Evolutionary conservation across 2,329 filamentous ascomycete genomes (phyloP), one percentile per base, ranked within the genome.

Genomic region (Grosmannia clavigera): DNA sequence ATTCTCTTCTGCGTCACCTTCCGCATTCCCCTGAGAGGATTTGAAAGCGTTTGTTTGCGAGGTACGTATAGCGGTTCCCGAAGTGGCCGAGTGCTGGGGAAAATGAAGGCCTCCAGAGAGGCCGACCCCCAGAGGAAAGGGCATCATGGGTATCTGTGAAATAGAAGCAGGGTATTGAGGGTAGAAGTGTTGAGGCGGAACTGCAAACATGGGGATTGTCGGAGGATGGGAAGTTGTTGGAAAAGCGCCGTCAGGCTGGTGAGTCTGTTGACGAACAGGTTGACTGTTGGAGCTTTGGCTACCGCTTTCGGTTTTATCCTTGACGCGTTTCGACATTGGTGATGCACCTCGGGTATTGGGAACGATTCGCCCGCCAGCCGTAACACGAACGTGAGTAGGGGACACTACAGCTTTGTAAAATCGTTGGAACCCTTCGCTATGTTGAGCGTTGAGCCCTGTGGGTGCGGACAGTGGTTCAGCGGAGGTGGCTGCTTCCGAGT

Each of bases 341-440:
- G 73, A 72, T 2, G 77, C 73, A 14, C 73, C 76, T 52, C 82
- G 77, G 40, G 78, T 84, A 66, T 86, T 86, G 56, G 83, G 83
- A 1, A 87, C 84, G 65, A 87, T 86, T 46, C 82, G 77, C 51
- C 84, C 84, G 61, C 84, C 83, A 61, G 84, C 84, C 25, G 84
- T 87, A 57, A 87, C 84, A 19, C 84, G 80, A 63, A 86, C 79
- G 68, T 86, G 82, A 16, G 82, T 84, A 9, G 84, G 84, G 40
- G 84, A 87, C 5, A 82, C 78, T n/a, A 86, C 84, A 12, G 83
- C 82, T 67, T 84, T 83, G 72, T 83, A 86, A 67, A 87, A 87
- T 58, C 79, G 76, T 68, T 84, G 80, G 65, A 87, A 87, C n/a
- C 84, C 84, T 68, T 86, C 82, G 40, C 78, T 78, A 65, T 80